Conservation (phyloP, 306 rosid genomes). For the Abrus pulchellus region DNA sequence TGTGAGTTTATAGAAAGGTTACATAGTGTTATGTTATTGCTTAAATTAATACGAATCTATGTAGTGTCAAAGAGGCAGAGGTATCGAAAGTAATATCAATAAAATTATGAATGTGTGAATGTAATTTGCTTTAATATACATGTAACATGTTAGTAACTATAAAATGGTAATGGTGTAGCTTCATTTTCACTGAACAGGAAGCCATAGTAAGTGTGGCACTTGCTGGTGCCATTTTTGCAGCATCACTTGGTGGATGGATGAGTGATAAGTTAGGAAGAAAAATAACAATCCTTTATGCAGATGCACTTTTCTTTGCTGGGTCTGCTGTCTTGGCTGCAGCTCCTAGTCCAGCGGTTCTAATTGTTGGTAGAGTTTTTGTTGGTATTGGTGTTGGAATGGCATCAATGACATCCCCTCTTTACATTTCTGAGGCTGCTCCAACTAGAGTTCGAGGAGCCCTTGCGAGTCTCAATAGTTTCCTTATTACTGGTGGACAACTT, state of each 20-base stretch:
- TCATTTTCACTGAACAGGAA: slow-evolving; percentile 50
- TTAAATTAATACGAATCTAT: too few relatives aligned
- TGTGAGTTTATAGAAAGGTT: too few relatives aligned
- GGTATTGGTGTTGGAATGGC: slow-evolving; percentile 73
- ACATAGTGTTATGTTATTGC: too few relatives aligned
- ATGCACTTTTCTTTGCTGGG: slow-evolving; percentile 55
- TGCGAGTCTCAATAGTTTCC: slow-evolving; percentile 63
- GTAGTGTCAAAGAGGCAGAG: too few relatives aligned
- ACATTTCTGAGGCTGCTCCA: slow-evolving; percentile 70
- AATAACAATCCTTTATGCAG: slow-evolving; percentile 54
- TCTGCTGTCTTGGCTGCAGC: slow-evolving; percentile 58
- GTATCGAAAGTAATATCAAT: too few relatives aligned
- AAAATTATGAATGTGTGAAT: too few relatives aligned
- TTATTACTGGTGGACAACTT: slow-evolving; percentile 68
- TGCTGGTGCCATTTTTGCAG: slow-evolving; percentile 68
- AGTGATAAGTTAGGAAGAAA: slow-evolving; percentile 58
- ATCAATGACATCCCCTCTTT: slow-evolving; percentile 63
- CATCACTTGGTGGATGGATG: slow-evolving; percentile 62
- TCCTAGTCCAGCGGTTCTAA: slow-evolving; percentile 42
- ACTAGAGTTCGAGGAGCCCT: slow-evolving; percentile 70
- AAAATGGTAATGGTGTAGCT: slow-evolving; percentile 8
- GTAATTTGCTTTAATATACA: too few relatives aligned
- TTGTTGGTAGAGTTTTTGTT: slow-evolving; percentile 56
- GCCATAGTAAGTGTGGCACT: slow-evolving; percentile 64
- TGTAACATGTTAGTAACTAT: neutral